Base-by-base conservation (phyloP, 1,284 basidiomycete species). In the Ceratorhiza oryzae-sativae region DNA sequence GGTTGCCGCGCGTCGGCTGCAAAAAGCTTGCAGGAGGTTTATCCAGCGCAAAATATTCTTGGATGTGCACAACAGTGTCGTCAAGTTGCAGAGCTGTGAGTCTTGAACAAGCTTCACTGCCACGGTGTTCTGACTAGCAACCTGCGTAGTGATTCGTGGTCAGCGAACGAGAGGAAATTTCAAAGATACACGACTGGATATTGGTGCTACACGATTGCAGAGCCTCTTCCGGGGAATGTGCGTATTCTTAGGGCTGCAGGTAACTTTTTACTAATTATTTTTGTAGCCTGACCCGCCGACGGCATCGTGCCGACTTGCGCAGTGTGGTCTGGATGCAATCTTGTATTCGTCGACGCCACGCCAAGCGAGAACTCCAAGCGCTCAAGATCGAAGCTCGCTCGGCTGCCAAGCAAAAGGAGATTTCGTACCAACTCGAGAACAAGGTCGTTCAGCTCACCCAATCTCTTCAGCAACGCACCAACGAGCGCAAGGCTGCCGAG, bases 371-470 rank as follows among this genome's bases (percentile, higher is more conserved):
- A 79, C 88, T 99, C 72, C 90, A 91, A 76, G 85, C 84, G 5
- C 88, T 98, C 74, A 91, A 88, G 78, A 87, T 90, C 30, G 97
- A 99, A 81, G 97, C 97, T 27, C 94, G 95, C 70, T 98, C 97
- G 0, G 97, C 97, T 36, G 92, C 92, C 76, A 98, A 97, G 80
- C 97, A 97, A 87, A 98, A 99, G 83, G 97, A 99, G 83, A 98
- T 98, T 76, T 98, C 97, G 0, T 99, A 98, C 80, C 90, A 89
- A 77, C 86, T 99, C 73, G 97, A 99, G 84, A 99, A 99, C 87
- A 99, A 99, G 83, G 97, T 99, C 59, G 94, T 99, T 73, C 97
- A 99, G 80, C 91, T 99, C 76, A 99, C 97, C 0, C 97, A 99
- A 80, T 90, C 84, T n/a, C 86, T 99, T 18, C 97, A 99, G 81